These are phyloP conservation scores for Colletotrichum simmondsii DNA, from an alignment of 2,329 filamentous ascomycete genomes.

Conservation along the genomic window DNA sequence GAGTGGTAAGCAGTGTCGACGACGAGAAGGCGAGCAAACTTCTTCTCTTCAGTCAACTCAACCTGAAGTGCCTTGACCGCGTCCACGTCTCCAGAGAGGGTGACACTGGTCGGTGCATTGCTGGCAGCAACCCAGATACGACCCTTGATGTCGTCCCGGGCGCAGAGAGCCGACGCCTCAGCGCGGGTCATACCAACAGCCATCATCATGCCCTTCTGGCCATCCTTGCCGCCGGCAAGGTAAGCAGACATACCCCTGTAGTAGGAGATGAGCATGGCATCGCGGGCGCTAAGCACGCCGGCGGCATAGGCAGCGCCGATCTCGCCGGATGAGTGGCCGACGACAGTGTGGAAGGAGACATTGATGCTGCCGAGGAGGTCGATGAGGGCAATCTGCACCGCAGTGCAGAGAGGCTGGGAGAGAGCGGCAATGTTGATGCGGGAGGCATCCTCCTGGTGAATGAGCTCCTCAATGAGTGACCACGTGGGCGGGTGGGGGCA, in stretches of 20 bases:
- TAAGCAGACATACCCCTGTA: constrained; percentile 36
- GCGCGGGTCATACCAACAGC: constrained; percentile 37
- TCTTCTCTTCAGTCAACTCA: constrained; percentile 39
- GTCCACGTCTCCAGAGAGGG: constrained; percentile 44
- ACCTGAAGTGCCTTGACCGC: constrained; percentile 39
- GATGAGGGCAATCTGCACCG: constrained; percentile 38
- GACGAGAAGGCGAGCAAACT: constrained; percentile 48
- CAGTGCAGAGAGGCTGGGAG: constrained; percentile 37
- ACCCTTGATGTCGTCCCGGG: constrained; percentile 35
- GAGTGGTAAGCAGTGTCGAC: constrained; percentile 63
- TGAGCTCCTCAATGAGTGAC: constrained; percentile 37
- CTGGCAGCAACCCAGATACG: constrained; percentile 39
- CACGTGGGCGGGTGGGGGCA: constrained; percentile 10
- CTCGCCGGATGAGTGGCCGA: constrained; percentile 41
- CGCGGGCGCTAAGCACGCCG: constrained; percentile 35
- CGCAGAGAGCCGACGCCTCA: constrained; percentile 29
- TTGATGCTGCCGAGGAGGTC: constrained; percentile 32
- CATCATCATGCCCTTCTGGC: constrained; percentile 38
- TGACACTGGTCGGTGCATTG: constrained; percentile 44
- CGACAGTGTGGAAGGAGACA: constrained; percentile 34
- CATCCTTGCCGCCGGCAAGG: constrained; percentile 25
- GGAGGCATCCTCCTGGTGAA: constrained; percentile 22
- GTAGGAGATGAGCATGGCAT: constrained; percentile 39
- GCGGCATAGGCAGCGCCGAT: constrained; percentile 51
- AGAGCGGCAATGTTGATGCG: constrained; percentile 37